Percentiles rank a stretch among this genome's conserved stretches.
These are phyloP conservation scores for Neopestalotiopsis sp. DNA, from an alignment of 2,329 filamentous ascomycete species.

Conservation along the genomic window DNA sequence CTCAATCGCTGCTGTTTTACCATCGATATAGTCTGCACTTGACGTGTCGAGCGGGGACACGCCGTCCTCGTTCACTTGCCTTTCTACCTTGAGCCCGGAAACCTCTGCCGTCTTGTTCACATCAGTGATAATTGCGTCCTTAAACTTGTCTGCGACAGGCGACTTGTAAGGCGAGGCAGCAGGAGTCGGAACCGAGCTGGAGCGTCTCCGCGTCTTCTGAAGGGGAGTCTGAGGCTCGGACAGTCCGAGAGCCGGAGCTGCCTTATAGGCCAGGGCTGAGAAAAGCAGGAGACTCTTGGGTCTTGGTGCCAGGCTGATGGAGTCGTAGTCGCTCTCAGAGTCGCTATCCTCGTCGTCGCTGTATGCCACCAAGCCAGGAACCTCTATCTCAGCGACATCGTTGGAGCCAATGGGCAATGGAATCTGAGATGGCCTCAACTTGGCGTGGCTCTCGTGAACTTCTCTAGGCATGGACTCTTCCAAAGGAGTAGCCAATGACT, in stretches of 20 bases:
- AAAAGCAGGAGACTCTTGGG: conserved; percentile 34
- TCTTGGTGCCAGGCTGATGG: conserved; percentile 1
- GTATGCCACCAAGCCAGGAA: conserved; percentile 69
- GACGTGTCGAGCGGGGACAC: conserved; percentile 20
- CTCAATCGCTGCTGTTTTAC: conserved; percentile 5
- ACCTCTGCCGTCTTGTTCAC: background rate
- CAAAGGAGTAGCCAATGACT: conserved; percentile 37
- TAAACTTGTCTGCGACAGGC: conserved; percentile 21
- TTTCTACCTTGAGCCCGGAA: background rate
- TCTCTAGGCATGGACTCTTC: conserved; percentile 9
- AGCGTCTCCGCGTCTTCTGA: conserved; percentile 45
- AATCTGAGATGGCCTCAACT: conserved; percentile 59
- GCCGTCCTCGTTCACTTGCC: conserved; percentile 3
- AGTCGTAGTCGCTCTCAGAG: conserved; percentile 41
- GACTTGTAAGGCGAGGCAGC: conserved; percentile 31
- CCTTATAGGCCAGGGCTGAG: conserved; percentile 18
- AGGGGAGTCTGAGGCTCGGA: conserved; percentile 37
- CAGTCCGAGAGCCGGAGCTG: conserved; percentile 39
- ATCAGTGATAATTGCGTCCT: background rate
- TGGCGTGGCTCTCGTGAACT: conserved; percentile 18
- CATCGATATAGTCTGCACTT: conserved; percentile 16
- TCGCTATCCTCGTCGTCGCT: conserved; percentile 66
- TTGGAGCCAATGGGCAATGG: conserved; percentile 71
- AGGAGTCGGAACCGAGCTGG: conserved; percentile 54
- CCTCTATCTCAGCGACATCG: conserved; percentile 81